phyloP scores from a whole-genome alignment of 352 stramenopile species.

The Phytopythium mirpurense region DNA sequence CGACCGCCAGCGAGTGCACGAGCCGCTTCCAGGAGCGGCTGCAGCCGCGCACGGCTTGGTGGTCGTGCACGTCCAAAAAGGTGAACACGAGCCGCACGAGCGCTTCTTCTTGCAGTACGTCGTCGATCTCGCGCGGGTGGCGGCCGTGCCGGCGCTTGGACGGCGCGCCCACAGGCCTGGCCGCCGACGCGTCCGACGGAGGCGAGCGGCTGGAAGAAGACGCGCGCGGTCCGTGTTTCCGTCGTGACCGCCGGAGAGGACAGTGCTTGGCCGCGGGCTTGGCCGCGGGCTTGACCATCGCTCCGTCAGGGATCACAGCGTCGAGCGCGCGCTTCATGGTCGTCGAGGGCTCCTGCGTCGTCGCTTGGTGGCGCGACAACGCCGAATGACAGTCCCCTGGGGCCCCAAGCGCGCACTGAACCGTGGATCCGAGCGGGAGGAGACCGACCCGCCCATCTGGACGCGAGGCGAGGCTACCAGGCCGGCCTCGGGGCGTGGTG shows the following conservation, averaged over 20 bases:
- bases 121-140: slow-evolving; percentile 25
- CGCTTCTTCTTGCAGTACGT: slow-evolving; percentile 45
- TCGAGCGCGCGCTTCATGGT: slow-evolving; percentile 12
- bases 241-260: background rate
- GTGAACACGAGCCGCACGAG: slow-evolving; percentile 55
- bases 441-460: background rate
- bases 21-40: slow-evolving; percentile 56
- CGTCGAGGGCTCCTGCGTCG: background rate
- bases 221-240: background rate
- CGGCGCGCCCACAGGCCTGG: background rate
- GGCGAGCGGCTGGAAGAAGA: background rate
- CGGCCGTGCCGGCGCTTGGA: slow-evolving; percentile 9
- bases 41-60: slow-evolving; percentile 54
- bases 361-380: background rate
- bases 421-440: too few relatives aligned
- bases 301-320: background rate
- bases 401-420: background rate
- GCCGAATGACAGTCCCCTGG: background rate
- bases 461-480: background rate
- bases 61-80: slow-evolving; percentile 71
- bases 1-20: slow-evolving; percentile 63
- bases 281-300: slow-evolving; percentile 5
- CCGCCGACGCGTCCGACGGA: background rate
- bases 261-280: background rate
- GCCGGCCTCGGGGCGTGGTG: background rate